phyloP scores from a whole-genome alignment of 129 eudicot genomes.

The Pulicaria dysenterica region DNA sequence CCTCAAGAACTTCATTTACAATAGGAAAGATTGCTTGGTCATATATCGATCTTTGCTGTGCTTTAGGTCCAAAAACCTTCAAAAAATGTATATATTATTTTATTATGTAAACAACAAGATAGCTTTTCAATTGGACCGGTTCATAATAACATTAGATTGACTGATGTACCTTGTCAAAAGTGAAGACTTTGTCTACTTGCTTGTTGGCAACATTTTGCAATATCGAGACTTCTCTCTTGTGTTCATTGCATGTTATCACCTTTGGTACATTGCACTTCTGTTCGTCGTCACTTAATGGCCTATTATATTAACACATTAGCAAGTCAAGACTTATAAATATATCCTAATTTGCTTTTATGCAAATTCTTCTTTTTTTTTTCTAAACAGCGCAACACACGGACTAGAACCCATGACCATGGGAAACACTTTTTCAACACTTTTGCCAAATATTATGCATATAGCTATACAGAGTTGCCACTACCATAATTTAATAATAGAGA shows the following conservation, averaged over 20 bases:
- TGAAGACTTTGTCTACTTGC: slow-evolving; percentile 75
- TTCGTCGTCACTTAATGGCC: slow-evolving; percentile 81
- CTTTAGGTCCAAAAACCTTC: slow-evolving; percentile 90
- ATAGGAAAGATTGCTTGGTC: slow-evolving; percentile 87
- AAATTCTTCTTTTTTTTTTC: background rate
- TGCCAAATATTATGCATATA: background rate
- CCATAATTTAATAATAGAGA: background rate
- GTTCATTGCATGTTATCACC: slow-evolving; percentile 75
- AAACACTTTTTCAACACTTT: too few relatives aligned
- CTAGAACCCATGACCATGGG: too few relatives aligned
- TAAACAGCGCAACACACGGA: background rate
- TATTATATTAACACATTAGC: slow-evolving; percentile 26
- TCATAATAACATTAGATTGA: background rate
- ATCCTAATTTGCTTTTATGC: background rate
- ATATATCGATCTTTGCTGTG: slow-evolving; percentile 81
- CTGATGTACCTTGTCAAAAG: slow-evolving; percentile 72
- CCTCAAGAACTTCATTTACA: slow-evolving; percentile 79
- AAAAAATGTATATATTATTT: too few relatives aligned
- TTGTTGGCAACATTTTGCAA: slow-evolving; percentile 59
- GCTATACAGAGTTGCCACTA: background rate
- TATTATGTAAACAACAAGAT: background rate
- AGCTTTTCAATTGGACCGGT: background rate
- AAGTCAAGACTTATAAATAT: background rate
- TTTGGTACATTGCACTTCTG: slow-evolving; percentile 69
- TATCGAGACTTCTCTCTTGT: slow-evolving; percentile 65